Percentiles rank a stretch among this genome's conserved stretches.
These are phyloP conservation scores for Ophiocordyceps camponoti-rufipedis DNA, from an alignment of 2,329 filamentous ascomycete genomes.

Conservation along the genomic window DNA sequence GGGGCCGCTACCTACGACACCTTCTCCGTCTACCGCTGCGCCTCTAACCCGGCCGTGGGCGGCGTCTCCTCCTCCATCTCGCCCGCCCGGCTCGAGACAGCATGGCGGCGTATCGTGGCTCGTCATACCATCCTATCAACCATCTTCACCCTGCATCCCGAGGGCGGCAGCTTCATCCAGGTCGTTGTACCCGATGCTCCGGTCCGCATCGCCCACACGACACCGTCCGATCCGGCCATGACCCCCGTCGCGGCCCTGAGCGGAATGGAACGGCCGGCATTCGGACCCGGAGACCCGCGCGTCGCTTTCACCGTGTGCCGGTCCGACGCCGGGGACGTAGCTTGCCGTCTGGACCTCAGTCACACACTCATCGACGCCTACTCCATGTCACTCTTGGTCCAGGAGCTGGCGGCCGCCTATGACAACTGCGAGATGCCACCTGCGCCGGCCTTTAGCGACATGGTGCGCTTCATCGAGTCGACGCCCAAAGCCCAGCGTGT, in stretches of 20 bases:
- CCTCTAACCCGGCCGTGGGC: not conserved
- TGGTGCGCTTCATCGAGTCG: conserved; percentile 1
- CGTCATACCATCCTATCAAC: conserved; percentile 2
- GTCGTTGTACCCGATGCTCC: conserved; percentile 1
- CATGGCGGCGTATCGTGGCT: conserved; percentile 4
- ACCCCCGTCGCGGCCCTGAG: not conserved
- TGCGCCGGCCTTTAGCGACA: conserved; percentile 1
- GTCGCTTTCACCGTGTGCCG: conserved; percentile 4
- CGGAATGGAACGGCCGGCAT: not conserved
- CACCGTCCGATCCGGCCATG: not conserved
- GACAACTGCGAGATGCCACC: conserved; percentile 2
- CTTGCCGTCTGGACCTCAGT: conserved; percentile 13
- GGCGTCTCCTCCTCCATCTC: not conserved
- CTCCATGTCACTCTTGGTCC: conserved; percentile 10
- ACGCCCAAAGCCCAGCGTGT: conserved; percentile 1
- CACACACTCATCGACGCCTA: conserved; percentile 13
- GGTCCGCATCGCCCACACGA: conserved; percentile 1
- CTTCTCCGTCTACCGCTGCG: conserved; percentile 6
- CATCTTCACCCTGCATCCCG: conserved; percentile 3
- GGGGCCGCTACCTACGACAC: conserved; percentile 4
- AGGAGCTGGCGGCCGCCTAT: conserved; percentile 11
- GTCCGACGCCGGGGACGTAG: conserved; percentile 4
- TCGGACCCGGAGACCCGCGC: conserved; percentile 2
- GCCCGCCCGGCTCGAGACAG: conserved; percentile 1
- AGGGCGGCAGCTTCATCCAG: conserved; percentile 3